Conservation (phyloP, 352 stramenopile genomes). For the Thalassiosira exigua region DNA sequence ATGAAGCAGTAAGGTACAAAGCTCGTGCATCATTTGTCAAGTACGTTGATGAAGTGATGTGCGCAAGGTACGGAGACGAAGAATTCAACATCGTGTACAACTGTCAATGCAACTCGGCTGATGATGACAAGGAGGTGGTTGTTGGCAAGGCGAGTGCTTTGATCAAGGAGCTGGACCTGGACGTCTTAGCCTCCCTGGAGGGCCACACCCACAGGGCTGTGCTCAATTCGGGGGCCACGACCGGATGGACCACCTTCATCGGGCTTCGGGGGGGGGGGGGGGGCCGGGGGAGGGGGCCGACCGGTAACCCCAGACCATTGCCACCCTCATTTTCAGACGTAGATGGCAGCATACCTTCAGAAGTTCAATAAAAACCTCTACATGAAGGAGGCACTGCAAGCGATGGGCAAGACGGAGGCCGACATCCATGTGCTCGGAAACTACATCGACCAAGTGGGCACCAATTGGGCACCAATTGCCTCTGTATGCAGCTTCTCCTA, state of each 20-base stretch:
- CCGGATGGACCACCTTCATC: neutral
- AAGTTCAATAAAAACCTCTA: neutral
- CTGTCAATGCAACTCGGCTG: too few relatives aligned
- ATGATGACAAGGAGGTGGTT: too few relatives aligned
- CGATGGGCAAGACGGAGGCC: too few relatives aligned
- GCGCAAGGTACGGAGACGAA: neutral
- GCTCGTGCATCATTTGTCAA: neutral
- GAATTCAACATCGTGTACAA: too few relatives aligned
- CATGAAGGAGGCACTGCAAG: neutral
- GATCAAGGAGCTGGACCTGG: too few relatives aligned
- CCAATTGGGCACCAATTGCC: too few relatives aligned
- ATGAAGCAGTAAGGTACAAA: neutral
- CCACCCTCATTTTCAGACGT: neutral
- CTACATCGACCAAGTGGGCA: neutral
- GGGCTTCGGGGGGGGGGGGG: too few relatives aligned
- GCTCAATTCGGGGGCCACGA: too few relatives aligned
- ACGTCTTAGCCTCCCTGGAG: too few relatives aligned
- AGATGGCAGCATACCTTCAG: neutral
- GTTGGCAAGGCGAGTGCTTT: too few relatives aligned
- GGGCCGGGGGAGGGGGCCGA: too few relatives aligned
- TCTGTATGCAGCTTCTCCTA: neutral
- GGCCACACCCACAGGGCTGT: neutral
- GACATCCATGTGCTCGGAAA: neutral
- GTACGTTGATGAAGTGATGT: constrained; percentile 10
- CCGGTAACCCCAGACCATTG: neutral